Evolutionary conservation across 2,329 filamentous ascomycete genomes (phyloP), one percentile per base, ranked within the genome.

Genomic region (Aureobasidium uvarum): DNA sequence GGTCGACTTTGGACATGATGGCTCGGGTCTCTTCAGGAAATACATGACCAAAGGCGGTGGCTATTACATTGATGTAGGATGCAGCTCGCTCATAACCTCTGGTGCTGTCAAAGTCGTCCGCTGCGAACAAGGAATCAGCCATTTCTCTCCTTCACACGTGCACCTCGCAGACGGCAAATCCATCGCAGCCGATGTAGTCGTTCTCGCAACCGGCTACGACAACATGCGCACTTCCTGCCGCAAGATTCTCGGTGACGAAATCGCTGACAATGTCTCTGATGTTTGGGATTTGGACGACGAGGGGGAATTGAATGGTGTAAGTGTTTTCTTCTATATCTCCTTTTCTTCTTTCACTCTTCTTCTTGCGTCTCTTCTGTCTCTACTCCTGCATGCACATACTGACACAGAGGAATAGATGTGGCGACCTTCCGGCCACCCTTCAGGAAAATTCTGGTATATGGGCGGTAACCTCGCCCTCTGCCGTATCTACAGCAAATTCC

Each of bases 11-110:
- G 87, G 87, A 0, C 82, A 84, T 0, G 81, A 86, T 62, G 81
- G 78, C 0, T 77, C 81, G 0, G 87, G 87, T 0, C 77, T 89
- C 1, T 80, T 85, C 65, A 74, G 83, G 62, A 88, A 89, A 73
- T 89, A 89, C 71, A 80, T 87, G 68, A 85, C 87, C 69, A 65
- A 85, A 2, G 86, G 86, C 1, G 88, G 88, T 0, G 87, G 88
- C 0, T 90, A 89, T 72, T 90, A 90, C 74, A 87, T 90, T 67
- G 86, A 90, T 67, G 86, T 89, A 1, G 88, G 88, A 0, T 84
- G 83, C 0, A 84, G 83, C 0, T 75, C 84, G 70, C 79, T 89
- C 28, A 88, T 90, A 66, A 79, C 79, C 2, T 84, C 88, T 14
- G 86, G 87, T 0, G 85, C 85, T 71, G 85, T 90, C 72, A 85